Evolutionary conservation across 352 stramenopile species (phyloP).

Genomic region (Chrysophaeum taylorii): DNA sequence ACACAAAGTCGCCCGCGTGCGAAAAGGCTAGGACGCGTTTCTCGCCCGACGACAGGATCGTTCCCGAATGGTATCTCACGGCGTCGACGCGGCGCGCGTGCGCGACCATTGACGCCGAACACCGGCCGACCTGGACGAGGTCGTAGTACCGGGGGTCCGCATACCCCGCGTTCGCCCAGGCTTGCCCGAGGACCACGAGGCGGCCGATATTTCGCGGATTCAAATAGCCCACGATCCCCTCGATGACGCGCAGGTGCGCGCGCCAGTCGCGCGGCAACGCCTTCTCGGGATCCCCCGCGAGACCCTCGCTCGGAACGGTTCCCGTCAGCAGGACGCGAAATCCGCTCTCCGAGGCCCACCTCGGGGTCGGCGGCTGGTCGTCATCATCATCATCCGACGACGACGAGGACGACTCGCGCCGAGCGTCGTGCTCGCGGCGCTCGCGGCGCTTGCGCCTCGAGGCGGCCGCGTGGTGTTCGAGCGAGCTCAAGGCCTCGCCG

Average conservation of each 20-base stretch:
- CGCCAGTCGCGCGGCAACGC: not conserved
- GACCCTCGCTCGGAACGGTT: not conserved
- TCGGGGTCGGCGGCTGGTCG: not conserved
- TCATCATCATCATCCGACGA: not conserved
- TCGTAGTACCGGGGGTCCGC: not conserved
- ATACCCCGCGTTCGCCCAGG: not conserved
- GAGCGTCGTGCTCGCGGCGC: no score
- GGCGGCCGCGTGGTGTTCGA: no score
- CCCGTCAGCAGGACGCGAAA: not conserved
- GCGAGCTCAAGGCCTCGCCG: no score
- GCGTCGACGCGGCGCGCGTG: not conserved
- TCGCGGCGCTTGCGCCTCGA: no score
- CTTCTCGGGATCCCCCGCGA: not conserved
- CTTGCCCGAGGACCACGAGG: not conserved
- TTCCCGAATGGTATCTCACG: not conserved
- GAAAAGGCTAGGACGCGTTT: not conserved
- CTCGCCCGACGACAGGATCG: not conserved
- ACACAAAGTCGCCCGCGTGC: not conserved
- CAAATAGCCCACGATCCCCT: not conserved
- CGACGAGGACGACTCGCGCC: no score
- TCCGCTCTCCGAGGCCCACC: not conserved
- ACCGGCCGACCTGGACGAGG: not conserved
- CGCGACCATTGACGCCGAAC: not conserved
- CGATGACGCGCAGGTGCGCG: not conserved
- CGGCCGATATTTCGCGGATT: constrained; percentile 1